Evolutionary conservation across 352 stramenopile species (phyloP).

Genomic region (Thalassiosira sp.): DNA sequence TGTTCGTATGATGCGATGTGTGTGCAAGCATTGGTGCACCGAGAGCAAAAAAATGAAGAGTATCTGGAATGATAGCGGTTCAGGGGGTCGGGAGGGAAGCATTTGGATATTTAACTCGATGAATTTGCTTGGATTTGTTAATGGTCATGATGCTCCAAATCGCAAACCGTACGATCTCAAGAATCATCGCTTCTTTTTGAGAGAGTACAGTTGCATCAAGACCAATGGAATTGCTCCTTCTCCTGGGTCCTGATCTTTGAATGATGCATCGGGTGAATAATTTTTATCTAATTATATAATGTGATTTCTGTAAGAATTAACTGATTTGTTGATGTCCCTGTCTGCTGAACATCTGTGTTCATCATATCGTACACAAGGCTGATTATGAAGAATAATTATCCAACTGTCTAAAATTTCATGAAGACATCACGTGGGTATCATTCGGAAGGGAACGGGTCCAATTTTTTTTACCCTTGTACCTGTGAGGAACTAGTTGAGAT

Average conservation of each 20-base stretch:
- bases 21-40: constrained; percentile 86
- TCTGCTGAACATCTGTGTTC: no score
- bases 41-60: constrained; percentile 79
- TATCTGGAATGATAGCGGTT: constrained; percentile 85
- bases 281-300: no score
- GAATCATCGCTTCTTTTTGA: constrained; percentile 82
- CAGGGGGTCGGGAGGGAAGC: constrained; percentile 80
- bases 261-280: no score
- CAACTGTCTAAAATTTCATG: no score
- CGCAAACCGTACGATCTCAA: constrained; percentile 81
- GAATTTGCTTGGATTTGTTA: constrained; percentile 83
- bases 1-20: constrained; percentile 86
- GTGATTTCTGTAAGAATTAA: no score
- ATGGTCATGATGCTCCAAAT: constrained; percentile 80
- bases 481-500: no score
- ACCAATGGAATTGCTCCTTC: constrained; percentile 52
- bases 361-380: no score
- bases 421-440: no score
- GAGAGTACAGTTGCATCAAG: constrained; percentile 82
- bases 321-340: no score
- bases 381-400: no score
- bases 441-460: no score
- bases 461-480: no score
- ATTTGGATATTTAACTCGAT: constrained; percentile 86
- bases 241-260: constrained; percentile 30